Percentiles rank a stretch among this genome's conserved stretches.
These are phyloP conservation scores for Claviceps lovelessii DNA, from an alignment of 2,329 filamentous ascomycete species.

Conservation along the genomic window DNA sequence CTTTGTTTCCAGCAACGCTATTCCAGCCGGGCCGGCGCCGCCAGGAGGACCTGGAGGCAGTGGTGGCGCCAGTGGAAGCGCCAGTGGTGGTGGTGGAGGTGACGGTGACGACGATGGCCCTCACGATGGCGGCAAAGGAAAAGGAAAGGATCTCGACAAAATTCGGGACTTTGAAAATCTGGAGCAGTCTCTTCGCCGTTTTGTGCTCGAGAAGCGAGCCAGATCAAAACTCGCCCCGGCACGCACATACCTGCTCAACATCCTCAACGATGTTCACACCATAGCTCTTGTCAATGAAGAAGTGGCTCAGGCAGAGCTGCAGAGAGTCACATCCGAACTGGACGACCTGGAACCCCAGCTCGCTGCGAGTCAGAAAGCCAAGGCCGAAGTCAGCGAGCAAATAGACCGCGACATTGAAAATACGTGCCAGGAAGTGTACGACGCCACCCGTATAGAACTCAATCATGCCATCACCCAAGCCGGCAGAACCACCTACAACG, in stretches of 20 bases:
- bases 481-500: constrained; percentile 62
- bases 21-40: constrained; percentile 54
- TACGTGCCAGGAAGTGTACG: constrained; percentile 74
- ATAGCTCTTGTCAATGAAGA: constrained; percentile 79
- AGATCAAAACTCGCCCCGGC: constrained; percentile 91
- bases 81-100: constrained; percentile 38
- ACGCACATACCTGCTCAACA: constrained; percentile 87
- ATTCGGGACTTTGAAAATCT: constrained; percentile 78
- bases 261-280: constrained; percentile 72
- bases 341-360: constrained; percentile 71
- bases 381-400: constrained; percentile 63
- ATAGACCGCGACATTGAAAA: constrained; percentile 73
- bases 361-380: constrained; percentile 69
- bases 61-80: constrained; percentile 38
- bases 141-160: constrained; percentile 80
- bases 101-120: constrained; percentile 39
- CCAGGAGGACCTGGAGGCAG: constrained; percentile 40
- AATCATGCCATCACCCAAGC: constrained; percentile 61
- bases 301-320: constrained; percentile 70
- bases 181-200: constrained; percentile 76
- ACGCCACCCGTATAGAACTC: constrained; percentile 63
- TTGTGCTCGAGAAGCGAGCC: constrained; percentile 90
- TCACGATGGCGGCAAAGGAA: constrained; percentile 48
- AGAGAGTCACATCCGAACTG: constrained; percentile 69
- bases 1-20: constrained; percentile 93